Percentiles rank a stretch among this genome's conserved stretches.
Evolutionary conservation across 2,329 filamentous ascomycete genomes (phyloP).

Genomic region (Monilinia fructigena): DNA sequence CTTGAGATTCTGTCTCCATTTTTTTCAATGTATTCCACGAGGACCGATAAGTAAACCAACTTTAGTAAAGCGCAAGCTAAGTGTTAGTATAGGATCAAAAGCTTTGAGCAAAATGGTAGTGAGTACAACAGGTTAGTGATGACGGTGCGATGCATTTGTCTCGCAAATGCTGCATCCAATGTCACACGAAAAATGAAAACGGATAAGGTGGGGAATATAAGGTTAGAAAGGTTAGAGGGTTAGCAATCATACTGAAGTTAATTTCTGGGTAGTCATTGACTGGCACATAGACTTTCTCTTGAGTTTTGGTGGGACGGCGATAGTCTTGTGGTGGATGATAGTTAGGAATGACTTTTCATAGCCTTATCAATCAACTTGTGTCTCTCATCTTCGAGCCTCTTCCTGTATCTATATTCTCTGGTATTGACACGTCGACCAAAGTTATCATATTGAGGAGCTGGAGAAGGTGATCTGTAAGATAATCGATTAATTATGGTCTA

Average conservation of each 20-base stretch:
- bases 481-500: conserved; percentile 23
- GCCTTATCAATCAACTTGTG: conserved; percentile 99
- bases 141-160: conserved; percentile 37
- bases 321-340: conserved; percentile 99
- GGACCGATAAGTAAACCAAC: conserved; percentile 99
- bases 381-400: conserved; percentile 95
- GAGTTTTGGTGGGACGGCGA: conserved; percentile 97
- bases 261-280: conserved; percentile 99
- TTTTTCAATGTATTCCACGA: conserved; percentile 99
- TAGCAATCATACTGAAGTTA: conserved; percentile 99
- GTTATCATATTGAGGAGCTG: conserved; percentile 97
- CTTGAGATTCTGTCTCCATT: conserved; percentile 95
- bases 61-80: conserved; percentile 81
- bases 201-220: conserved; percentile 38
- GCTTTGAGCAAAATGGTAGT: conserved; percentile 40
- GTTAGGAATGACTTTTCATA: conserved; percentile 99
- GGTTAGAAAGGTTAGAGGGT: conserved; percentile 85
- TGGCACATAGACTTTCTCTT: conserved; percentile 99
- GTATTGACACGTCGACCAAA: conserved; percentile 99
- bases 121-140: conserved; percentile 42
- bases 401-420: conserved; percentile 96
- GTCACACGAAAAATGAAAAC: conserved; percentile 47
- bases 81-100: conserved; percentile 72
- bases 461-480: conserved; percentile 78
- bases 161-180: conserved; percentile 37